Evolutionary conservation across 2,329 filamentous ascomycete species (phyloP), one percentile per base, ranked within the genome.

Genomic region (Fusarium torreyae): DNA sequence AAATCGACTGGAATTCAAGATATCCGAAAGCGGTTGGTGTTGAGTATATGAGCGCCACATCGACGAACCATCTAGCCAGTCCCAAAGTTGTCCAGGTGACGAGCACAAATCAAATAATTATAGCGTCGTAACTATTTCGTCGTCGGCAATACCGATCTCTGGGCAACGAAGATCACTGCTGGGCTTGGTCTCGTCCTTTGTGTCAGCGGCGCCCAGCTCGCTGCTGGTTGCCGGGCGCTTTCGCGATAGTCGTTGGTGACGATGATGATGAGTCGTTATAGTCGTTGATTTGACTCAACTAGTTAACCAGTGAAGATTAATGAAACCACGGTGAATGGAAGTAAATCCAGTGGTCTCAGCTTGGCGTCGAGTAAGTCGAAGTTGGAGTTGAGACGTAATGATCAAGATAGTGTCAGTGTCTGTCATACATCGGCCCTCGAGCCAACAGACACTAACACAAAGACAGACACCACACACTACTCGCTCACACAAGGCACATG

Each of bases 1-100:
- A 70, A 57, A 61, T 66, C 38, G 57, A 64, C 63, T 72, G 69
- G 66, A 72, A 70, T 72, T 70, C 66, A 59, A 68, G 67, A 57
- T 65, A 68, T 55, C 69, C 59, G 55, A 70, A 72, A 60, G 52
- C 67, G 69, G 69, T 72, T 72, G 69, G 57, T 68, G 67, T 72
- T 70, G 69, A 70, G 69, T 43, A 63, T 70, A 65, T 65, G 38
- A 60, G 48, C 68, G 68, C 68, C 68, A 70, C 68, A 52, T 57
- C 26, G 14, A 57, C 38, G 40, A 68, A 51, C 48, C 43, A 62
- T 57, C 51, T 48, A 46, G 55, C 50, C 54, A 68, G 54, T 54
- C n/a, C 44, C 55, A 68, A 70, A 68, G 68, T 70, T 57, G 68
- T 68, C 68, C 63, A 70, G 68, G 68, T 70, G 68, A 70, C 46